Base-by-base conservation (phyloP, 805 yeast genomes). In the Gaillardinia entomophila region DNA sequence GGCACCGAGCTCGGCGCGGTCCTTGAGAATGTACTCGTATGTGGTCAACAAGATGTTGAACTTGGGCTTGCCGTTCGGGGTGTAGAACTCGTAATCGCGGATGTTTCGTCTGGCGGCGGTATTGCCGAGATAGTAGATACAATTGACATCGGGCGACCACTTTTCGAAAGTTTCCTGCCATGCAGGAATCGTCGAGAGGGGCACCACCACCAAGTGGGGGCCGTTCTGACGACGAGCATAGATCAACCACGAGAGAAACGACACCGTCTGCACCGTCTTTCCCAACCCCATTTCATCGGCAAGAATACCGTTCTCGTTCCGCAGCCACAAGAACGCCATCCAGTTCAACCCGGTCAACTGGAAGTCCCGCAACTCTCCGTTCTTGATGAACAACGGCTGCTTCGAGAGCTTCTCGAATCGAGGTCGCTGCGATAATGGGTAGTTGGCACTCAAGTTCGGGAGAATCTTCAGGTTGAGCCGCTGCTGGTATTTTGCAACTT, bases 241-340 rank as follows among this genome's bases (percentile, higher is more conserved):
- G 25, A 92, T 77, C 31, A 92, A 71, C 97, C 98, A 92, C 28
- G 96, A 83, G 42, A 92, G 66, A 51, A 92, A 92, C 2, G 96
- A 75, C 11, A 92, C 96, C 0, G 97, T 92, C 60, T 92, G 98
- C 12, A 92, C 96, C 7, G 98, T 92, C 53, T 92, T 92, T 42
- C 98, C 98, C 34, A 92, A 71, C 34, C 98, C 98, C 98, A 92
- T 92, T 59, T 92, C 98, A 66, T 92, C 98, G 4, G 98, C 98
- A 26, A 92, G 66, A 31, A 92, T 92, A 35, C 98, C 97, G 57
- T 92, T 92, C 62, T 92, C 97, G 58, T 90, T 86, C 49, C 97
- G 76, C 3, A 96, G 86, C 98, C 98, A 92, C 40, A 92, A 66
- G 55, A 90, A 92, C 0, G 98, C 98, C 98, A 92, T 92, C 99